Evolutionary conservation across 1,139 yeast species (phyloP).

Genomic region (Pichia sp.): DNA sequence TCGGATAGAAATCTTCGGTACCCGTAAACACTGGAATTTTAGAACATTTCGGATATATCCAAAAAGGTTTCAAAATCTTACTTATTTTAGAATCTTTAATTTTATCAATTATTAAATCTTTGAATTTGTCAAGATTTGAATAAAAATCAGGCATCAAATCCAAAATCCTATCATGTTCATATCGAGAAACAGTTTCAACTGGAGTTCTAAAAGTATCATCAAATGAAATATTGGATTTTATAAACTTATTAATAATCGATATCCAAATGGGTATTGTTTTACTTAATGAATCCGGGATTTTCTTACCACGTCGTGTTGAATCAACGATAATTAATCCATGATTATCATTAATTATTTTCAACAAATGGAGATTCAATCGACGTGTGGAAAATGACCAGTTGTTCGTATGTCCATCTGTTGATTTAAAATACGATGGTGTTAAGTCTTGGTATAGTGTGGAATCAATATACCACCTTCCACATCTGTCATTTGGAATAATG

Average conservation of each 20-base stretch:
- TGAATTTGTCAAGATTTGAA: conserved; percentile 36
- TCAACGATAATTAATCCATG: conserved; percentile 64
- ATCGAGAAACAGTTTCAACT: conserved; percentile 44
- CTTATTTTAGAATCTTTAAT: background rate
- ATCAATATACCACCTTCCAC: conserved; percentile 81
- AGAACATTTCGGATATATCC: conserved; percentile 57
- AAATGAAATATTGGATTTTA: conserved; percentile 32
- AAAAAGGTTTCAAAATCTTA: conserved; percentile 51
- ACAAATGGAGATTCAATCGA: conserved; percentile 64
- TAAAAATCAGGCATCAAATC: conserved; percentile 46
- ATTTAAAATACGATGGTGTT: conserved; percentile 59
- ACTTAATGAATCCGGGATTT: conserved; percentile 79
- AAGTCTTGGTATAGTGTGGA: conserved; percentile 37
- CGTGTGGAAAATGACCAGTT: conserved; percentile 75
- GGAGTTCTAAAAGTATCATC: conserved; percentile 42
- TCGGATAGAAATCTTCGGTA: conserved; percentile 34
- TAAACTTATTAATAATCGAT: conserved; percentile 58
- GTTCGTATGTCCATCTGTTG: conserved; percentile 83
- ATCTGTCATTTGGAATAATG: conserved; percentile 68
- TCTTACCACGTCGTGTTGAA: conserved; percentile 78
- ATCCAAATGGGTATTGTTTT: conserved; percentile 92
- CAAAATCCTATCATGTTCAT: conserved; percentile 52
- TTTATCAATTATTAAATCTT: conserved; percentile 6
- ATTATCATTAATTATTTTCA: conserved; percentile 38
- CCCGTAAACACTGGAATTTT: conserved; percentile 4